Conservation (phyloP, 352 stramenopile species). For the Blastocystis sp. region DNA sequence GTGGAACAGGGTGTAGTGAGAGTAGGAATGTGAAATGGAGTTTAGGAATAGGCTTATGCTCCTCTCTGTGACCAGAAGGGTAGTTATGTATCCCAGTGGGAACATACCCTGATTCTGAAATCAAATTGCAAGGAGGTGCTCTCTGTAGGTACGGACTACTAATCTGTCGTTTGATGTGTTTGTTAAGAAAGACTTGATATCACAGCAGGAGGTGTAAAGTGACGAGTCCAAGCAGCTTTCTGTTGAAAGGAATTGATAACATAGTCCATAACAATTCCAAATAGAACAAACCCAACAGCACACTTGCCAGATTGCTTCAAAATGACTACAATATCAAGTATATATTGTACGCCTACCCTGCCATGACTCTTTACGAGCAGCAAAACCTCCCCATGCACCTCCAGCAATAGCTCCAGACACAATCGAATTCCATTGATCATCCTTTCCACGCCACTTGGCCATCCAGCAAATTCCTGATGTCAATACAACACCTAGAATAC, state of each 20-base stretch:
- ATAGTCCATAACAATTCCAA: neutral
- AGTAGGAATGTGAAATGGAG: too few species aligned
- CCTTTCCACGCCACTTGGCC: neutral
- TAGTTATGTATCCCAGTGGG: conserved; percentile 95
- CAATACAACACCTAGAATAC: neutral
- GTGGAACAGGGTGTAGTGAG: conserved; percentile 87
- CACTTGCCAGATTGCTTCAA: neutral
- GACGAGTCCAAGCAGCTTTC: neutral
- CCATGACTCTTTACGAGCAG: neutral
- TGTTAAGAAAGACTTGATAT: neutral
- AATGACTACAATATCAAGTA: neutral
- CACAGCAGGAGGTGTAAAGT: neutral
- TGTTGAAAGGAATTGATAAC: neutral
- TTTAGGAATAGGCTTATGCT: conserved; percentile 77
- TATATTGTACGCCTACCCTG: neutral
- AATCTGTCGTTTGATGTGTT: conserved; percentile 63
- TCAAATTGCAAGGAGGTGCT: conserved; percentile 95
- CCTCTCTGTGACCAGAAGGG: conserved; percentile 88
- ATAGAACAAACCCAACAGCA: neutral
- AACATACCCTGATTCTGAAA: conserved; percentile 92
- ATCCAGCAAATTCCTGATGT: neutral
- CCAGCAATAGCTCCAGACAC: neutral
- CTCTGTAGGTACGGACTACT: conserved; percentile 94
- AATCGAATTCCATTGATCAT: conserved; percentile 12
- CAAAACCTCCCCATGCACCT: neutral